Evolutionary conservation across 1,284 basidiomycete genomes (phyloP), one percentile per base, ranked within the genome.

Genomic region (Tilletia indica): DNA sequence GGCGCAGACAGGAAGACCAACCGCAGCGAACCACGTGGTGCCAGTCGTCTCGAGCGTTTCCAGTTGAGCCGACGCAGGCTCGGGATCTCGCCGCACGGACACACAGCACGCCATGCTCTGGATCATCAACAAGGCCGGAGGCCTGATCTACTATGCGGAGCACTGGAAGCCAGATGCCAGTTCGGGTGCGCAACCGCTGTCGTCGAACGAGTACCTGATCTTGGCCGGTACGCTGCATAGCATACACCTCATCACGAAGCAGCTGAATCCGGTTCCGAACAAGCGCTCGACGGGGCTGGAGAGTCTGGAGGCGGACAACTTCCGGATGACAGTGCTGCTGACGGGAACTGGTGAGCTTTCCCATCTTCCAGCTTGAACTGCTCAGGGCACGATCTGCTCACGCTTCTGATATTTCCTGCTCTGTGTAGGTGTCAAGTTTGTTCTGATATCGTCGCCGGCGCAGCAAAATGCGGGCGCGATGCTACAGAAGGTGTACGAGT

Each of bases 101-200:
- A 45, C 42, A 45, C 9, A 14, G 21, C 56, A 82, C 80, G 78
- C 82, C 5, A 81, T 81, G 76, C 88, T 95, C 70, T 94, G 93
- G 94, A 92, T 98, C 74, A 97, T 99, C 84, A 99, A 98, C 87
- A 99, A 99, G 87, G 97, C 97, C 19, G 96, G 96, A 36, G 97
- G 96, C 19, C 89, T 99, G 54, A 92, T 98, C 72, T 99, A 95
- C 86, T 92, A 95, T 80, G 89, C 93, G 73, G 93, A 91, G 80
- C 95, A 96, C 83, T 79, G 78, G 61, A 48, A 47, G 47, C 47
- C 68, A 21, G 19, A 70, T 47, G 21, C 42, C 48, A 61, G 72
- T 14, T 66, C 61, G 38, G 70, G 54, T 49, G 67, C 69, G 5
- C 76, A 77, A 31, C 76, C 77, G 42, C 74, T 82, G 86, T 95